A percentile compares a stretch with the other conserved stretches of the same genome.
phyloP scores from a whole-genome alignment of 129 eudicot genomes.

The Flaveria robusta region DNA sequence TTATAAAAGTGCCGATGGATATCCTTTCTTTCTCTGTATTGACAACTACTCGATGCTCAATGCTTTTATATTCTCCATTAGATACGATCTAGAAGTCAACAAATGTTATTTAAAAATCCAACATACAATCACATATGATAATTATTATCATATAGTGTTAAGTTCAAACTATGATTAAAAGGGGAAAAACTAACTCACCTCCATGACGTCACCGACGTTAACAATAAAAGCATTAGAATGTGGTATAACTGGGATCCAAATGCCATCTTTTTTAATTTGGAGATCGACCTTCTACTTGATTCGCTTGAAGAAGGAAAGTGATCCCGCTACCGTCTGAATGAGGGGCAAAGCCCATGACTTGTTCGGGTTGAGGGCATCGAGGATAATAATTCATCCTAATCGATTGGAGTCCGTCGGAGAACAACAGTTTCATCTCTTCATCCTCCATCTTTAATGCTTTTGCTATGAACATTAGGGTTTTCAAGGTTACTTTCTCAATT shows the following conservation, averaged over 20 bases:
- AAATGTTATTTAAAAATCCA: not conserved
- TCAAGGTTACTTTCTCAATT: not conserved
- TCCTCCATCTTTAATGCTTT: conserved; percentile 17
- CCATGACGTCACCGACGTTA: conserved; percentile 3
- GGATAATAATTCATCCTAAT: conserved; percentile 18
- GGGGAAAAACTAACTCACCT: not conserved
- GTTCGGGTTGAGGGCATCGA: conserved; percentile 13
- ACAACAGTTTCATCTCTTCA: conserved; percentile 14
- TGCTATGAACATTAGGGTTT: conserved; percentile 11
- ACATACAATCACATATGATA: not conserved
- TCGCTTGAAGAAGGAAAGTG: conserved; percentile 6
- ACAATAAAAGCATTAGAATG: conserved; percentile 8
- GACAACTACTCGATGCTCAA: conserved; percentile 43
- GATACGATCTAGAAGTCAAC: conserved; percentile 20
- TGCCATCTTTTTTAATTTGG: conserved; percentile 2
- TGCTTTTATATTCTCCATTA: conserved; percentile 40
- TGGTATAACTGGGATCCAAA: not conserved
- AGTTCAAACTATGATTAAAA: not conserved
- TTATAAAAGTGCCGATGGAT: conserved; percentile 39
- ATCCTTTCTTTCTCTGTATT: conserved; percentile 40
- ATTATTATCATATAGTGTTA: not conserved
- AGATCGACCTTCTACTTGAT: conserved; percentile 15
- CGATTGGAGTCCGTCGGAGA: not conserved
- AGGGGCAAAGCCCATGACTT: conserved; percentile 6
- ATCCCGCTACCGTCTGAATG: conserved; percentile 3